Evolutionary conservation across 257 asterid species (phyloP).

Genomic region (Cruciata laevipes): DNA sequence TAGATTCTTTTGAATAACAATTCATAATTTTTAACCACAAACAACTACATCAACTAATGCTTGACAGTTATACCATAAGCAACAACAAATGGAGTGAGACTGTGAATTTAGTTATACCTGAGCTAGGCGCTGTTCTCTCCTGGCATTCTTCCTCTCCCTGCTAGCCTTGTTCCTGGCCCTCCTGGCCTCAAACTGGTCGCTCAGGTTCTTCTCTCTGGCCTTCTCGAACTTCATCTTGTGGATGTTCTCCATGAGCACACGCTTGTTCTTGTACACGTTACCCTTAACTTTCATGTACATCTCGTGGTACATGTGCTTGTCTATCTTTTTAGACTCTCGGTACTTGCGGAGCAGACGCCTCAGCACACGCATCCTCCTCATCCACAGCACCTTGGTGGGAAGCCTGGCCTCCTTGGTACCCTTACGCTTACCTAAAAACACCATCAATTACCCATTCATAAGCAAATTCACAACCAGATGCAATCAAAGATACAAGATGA

Average conservation of each 20-base stretch:
- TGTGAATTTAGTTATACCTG: slow-evolving; percentile 20
- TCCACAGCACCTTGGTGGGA: slow-evolving; percentile 24
- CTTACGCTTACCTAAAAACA: slow-evolving; percentile 21
- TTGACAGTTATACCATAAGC: too few relatives aligned
- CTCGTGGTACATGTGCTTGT: slow-evolving; percentile 24
- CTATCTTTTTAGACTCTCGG: slow-evolving; percentile 24
- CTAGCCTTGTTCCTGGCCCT: slow-evolving; percentile 46
- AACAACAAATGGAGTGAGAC: too few relatives aligned
- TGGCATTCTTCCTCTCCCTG: slow-evolving; percentile 42
- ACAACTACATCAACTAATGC: too few relatives aligned
- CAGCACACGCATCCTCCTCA: slow-evolving; percentile 27
- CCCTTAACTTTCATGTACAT: slow-evolving; percentile 28
- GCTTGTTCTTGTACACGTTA: slow-evolving; percentile 22
- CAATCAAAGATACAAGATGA: too few relatives aligned
- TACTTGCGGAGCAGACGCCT: slow-evolving; percentile 25
- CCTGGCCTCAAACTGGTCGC: slow-evolving; percentile 23
- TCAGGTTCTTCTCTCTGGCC: slow-evolving; percentile 20
- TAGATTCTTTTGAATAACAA: too few relatives aligned
- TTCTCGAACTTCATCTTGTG: slow-evolving; percentile 21
- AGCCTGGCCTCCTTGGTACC: slow-evolving; percentile 25
- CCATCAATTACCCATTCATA: not conserved
- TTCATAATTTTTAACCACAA: not conserved
- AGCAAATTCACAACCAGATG: too few relatives aligned
- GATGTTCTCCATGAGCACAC: slow-evolving; percentile 19
- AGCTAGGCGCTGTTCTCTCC: slow-evolving; percentile 42